Evolutionary conservation across 495 filamentous ascomycete species (phyloP).

Genomic region (Letharia lupina): DNA sequence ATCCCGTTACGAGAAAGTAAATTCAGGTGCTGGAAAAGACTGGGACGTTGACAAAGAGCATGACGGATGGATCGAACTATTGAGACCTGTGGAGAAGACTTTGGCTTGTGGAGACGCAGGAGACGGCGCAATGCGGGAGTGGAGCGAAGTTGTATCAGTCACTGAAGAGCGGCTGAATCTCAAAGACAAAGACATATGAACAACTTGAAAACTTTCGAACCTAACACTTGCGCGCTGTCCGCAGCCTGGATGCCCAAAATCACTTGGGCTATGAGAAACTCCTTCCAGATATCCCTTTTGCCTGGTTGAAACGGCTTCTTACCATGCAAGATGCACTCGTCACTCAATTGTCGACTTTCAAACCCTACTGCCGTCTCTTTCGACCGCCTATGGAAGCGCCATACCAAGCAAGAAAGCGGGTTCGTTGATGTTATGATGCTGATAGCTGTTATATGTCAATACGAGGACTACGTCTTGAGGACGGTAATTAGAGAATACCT

Average conservation of each 20-base stretch:
- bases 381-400: slow-evolving; percentile 23
- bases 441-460: slow-evolving; percentile 26
- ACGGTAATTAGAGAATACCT: slow-evolving; percentile 28
- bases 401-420: slow-evolving; percentile 33
- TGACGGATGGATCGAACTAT: slow-evolving; percentile 66
- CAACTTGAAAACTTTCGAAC: neutral
- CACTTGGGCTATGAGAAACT: neutral
- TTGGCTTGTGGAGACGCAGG: slow-evolving; percentile 80
- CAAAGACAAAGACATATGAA: slow-evolving; percentile 6
- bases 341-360: neutral
- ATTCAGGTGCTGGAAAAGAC: slow-evolving; percentile 58
- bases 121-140: slow-evolving; percentile 69
- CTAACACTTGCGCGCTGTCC: neutral
- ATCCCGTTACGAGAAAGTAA: slow-evolving; percentile 70
- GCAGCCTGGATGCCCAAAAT: neutral
- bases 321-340: neutral
- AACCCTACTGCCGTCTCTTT: neutral
- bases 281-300: neutral
- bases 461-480: neutral
- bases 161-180: slow-evolving; percentile 40
- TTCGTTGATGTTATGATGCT: slow-evolving; percentile 34
- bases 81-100: slow-evolving; percentile 59
- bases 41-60: slow-evolving; percentile 48
- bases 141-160: slow-evolving; percentile 57
- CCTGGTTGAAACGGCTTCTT: neutral